Conservation (phyloP, 306 rosid genomes). For the Citrullus mucosospermus region DNA sequence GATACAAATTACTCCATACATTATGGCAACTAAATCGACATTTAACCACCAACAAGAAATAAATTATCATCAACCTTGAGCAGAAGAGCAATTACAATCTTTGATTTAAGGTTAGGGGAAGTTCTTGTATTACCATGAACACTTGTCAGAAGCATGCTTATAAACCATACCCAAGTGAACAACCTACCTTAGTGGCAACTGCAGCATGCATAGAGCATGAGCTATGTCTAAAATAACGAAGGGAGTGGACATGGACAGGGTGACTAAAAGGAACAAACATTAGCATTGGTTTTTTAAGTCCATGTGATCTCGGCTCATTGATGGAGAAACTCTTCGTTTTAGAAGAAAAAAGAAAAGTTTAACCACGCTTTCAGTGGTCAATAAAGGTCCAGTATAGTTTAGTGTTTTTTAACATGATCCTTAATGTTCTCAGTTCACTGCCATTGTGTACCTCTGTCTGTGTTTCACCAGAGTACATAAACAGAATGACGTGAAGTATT, state of each 20-base stretch:
- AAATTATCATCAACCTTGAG: not conserved
- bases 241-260: not conserved
- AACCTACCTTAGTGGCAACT: not conserved
- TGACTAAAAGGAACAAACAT: not conserved
- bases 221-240: not conserved
- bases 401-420: not conserved
- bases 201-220: not conserved
- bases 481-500: not conserved
- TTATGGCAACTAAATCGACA: not conserved
- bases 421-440: not conserved
- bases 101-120: not conserved
- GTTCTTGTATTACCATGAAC: too few species aligned
- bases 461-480: not conserved
- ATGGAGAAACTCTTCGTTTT: not conserved
- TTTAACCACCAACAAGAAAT: too few species aligned
- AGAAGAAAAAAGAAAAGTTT: not conserved
- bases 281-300: not conserved
- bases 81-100: not conserved
- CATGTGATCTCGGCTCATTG: not conserved
- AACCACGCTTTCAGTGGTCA: not conserved
- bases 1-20: not conserved
- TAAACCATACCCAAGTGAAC: not conserved
- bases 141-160: not conserved
- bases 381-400: not conserved
- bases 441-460: not conserved